These are phyloP conservation scores for Elymus sibiricus DNA, from an alignment of 176 grass and related monocot species.

Conservation along the genomic window DNA sequence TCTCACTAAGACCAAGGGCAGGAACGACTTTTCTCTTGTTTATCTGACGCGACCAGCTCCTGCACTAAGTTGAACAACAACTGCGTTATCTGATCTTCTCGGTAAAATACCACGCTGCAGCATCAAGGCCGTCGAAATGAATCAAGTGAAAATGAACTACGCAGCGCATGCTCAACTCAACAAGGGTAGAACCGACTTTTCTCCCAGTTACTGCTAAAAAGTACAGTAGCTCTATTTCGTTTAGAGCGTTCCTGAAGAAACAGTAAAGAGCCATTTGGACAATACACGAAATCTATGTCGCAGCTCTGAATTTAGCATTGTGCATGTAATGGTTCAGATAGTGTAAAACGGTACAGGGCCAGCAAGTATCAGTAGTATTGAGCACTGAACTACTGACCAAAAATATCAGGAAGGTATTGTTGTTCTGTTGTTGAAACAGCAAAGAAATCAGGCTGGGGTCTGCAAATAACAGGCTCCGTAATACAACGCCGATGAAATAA, in stretches of 20 bases:
- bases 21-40: not conserved
- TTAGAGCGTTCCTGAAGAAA: not conserved
- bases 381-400: conserved; percentile 9
- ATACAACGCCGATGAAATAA: conserved; percentile 33
- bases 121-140: not conserved
- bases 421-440: conserved; percentile 32
- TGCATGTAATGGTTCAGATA: conserved; percentile 12
- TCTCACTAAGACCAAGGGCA: not conserved
- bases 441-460: conserved; percentile 25
- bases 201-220: not conserved
- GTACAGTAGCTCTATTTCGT: not conserved
- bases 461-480: conserved; percentile 18
- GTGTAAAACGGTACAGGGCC: conserved; percentile 8
- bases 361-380: conserved; percentile 17
- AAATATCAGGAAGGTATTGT: conserved; percentile 11
- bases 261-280: conserved; percentile 11
- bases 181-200: not conserved
- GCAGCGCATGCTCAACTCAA: not conserved
- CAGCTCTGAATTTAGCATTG: not conserved
- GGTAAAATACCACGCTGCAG: too few relatives aligned
- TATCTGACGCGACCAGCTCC: not conserved
- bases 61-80: not conserved
- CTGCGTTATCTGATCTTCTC: not conserved
- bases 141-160: not conserved
- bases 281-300: not conserved